phyloP scores from a whole-genome alignment of 768 basidiomycete genomes.

The Lactarius deliciosus region DNA sequence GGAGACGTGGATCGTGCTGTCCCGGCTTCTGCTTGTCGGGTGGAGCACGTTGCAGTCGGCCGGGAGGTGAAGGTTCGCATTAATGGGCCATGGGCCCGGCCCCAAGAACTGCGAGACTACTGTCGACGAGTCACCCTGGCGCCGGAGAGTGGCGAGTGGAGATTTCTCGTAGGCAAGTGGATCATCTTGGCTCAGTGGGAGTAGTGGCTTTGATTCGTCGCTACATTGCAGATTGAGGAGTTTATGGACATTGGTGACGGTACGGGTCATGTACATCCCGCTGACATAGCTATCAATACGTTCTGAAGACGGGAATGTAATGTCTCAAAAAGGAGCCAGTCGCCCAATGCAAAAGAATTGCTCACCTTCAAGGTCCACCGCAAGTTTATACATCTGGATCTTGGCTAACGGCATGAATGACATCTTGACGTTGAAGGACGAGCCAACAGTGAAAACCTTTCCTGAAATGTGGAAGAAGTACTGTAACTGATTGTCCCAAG shows the following conservation, averaged over 20 bases:
- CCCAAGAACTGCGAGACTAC: constrained; percentile 63
- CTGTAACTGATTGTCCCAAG: constrained; percentile 88
- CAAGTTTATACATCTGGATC: constrained; percentile 73
- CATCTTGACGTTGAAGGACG: constrained; percentile 73
- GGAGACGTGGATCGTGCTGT: constrained; percentile 68
- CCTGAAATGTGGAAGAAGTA: constrained; percentile 76
- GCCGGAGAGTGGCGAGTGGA: constrained; percentile 56
- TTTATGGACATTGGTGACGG: constrained; percentile 60
- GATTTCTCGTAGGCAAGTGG: constrained; percentile 61
- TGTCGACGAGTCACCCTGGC: constrained; percentile 53
- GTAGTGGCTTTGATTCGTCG: constrained; percentile 57
- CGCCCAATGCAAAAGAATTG: constrained; percentile 29
- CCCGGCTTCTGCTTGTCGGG: constrained; percentile 78
- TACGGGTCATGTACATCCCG: constrained; percentile 62
- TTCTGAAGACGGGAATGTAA: constrained; percentile 49
- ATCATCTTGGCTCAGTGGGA: constrained; percentile 77
- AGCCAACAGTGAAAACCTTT: constrained; percentile 80
- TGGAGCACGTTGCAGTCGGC: constrained; percentile 56
- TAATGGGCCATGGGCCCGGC: constrained; percentile 86
- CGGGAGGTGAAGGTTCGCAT: constrained; percentile 68
- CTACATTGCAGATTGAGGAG: constrained; percentile 62
- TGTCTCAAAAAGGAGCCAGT: background rate
- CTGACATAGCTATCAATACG: constrained; percentile 78
- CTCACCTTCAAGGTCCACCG: constrained; percentile 76
- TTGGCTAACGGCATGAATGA: constrained; percentile 83